Evolutionary conservation across 1,139 yeast genomes (phyloP), one percentile per base, ranked within the genome.

Genomic region (Geotrichum fermentans): DNA sequence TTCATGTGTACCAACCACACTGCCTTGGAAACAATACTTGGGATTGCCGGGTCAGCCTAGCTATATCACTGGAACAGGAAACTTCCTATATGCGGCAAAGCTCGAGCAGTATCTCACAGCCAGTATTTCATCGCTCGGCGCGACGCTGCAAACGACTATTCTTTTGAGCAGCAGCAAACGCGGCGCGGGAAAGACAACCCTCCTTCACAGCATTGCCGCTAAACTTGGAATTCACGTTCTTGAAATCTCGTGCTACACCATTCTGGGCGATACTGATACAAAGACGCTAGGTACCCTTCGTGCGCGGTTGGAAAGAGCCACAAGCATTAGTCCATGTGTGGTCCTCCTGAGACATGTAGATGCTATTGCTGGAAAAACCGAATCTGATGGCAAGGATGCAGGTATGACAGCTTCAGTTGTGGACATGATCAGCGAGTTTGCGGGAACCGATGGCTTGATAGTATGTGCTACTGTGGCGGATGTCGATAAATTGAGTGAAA

Each of bases 241-340:
- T 39, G 86, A 80, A 46, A 67, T 92, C 14, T 95, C 89, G 58
- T 82, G 89, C 39, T 75, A 79, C 57, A 73, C 71, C 32, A 54
- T 73, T 2, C 53, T 69, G 20, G 66, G 72, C 4, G 89, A 90
- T 1, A 80, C 86, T 30, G 95, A 87, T 52, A 70, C 81, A 43
- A 89, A 88, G 61, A 85, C 94, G 0, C 71, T 92, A 29, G 98
- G 96, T 0, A 68, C 78, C 2, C 69, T 92, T 14, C 70, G 79
- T 47, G 97, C 96, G 1, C 80, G 83, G 58, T 72, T 88, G 7
- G 97, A 89, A 56, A 74, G 81, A 40, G 71, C 77, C 24, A 66
- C 73, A 47, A 56, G 69, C 29, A 73, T 79, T 49, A 56, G 62
- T 10, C 75, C 68, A 10, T 68, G 77, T 28, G 65, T 86, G 1